Evolutionary conservation across 768 basidiomycete species (phyloP).

Genomic region (Polyporus arcularius): DNA sequence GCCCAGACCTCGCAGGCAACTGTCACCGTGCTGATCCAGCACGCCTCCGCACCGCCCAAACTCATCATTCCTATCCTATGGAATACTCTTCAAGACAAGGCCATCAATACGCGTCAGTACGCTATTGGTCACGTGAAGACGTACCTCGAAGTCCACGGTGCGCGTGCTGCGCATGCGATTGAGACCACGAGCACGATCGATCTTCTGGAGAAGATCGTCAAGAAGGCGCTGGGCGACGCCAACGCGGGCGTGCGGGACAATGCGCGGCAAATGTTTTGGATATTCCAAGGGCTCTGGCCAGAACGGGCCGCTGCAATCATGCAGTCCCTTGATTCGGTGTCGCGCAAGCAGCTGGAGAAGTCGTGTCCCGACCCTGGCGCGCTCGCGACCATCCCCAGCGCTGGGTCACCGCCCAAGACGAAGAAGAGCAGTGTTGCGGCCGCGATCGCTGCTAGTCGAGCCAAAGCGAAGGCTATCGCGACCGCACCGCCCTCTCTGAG

Average conservation of each 20-base stretch:
- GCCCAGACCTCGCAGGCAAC: conserved; percentile 83
- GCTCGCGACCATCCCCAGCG: conserved; percentile 37
- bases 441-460: conserved; percentile 86
- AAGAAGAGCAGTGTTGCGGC: conserved; percentile 87
- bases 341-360: conserved; percentile 85
- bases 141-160: conserved; percentile 74
- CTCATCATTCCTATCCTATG: conserved; percentile 68
- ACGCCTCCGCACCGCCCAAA: conserved; percentile 73
- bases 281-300: conserved; percentile 74
- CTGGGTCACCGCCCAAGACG: conserved; percentile 48
- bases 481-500: conserved; percentile 77
- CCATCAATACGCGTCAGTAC: conserved; percentile 68
- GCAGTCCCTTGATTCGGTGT: conserved; percentile 63
- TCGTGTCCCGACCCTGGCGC: conserved; percentile 64
- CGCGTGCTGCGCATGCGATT: conserved; percentile 60
- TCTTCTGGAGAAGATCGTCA: conserved; percentile 69
- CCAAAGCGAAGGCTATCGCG: conserved; percentile 83
- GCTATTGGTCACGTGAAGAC: conserved; percentile 70
- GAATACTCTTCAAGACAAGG: conserved; percentile 78
- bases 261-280: conserved; percentile 78
- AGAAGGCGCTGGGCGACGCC: conserved; percentile 72
- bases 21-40: conserved; percentile 64
- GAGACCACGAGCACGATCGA: conserved; percentile 73
- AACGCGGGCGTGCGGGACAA: conserved; percentile 79
- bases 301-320: conserved; percentile 66